Base-by-base conservation (phyloP, 1,284 basidiomycete genomes). In the Jaminaea rosea region DNA sequence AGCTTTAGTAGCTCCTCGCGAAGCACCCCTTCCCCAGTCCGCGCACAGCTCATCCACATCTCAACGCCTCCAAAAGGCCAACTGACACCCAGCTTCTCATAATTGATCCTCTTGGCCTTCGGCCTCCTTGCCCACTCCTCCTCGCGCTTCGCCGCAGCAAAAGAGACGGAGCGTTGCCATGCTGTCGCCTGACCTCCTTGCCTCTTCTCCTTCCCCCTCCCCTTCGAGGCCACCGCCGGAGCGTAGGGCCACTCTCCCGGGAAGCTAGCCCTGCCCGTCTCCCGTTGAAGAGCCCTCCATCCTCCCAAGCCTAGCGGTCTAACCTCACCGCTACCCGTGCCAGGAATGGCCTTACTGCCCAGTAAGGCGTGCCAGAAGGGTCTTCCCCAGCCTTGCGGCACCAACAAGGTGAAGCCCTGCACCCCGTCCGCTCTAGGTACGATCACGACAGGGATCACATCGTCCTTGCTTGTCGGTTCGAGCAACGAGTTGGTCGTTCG, bases 351-450 rank as follows among this genome's bases (percentile, higher is more conserved):
- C n/a, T 60, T 53, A 13, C 60, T 61, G 26, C 64, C 55, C 29
- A 66, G 56, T 1, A 73, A 61, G 11, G 65, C 65, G 11, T 62
- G 57, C 55, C 62, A 72, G 47, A 72, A 72, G 2, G 66, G 60
- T 1, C 44, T 49, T 19, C 64, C 66, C 71, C 71, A 73, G 10
- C 68, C 69, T 24, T 69, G 62, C 6, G 71, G 71, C 1, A 72
- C 61, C 8, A 73, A 34, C 1, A 73, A 53, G 1, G 60, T 68
- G 49, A 47, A 73, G 2, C 58, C 56, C 11, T 53, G 21, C 13
- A 53, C 15, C 15, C 6, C 10, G 2, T 26, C 17, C 26, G n/a
- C 27, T 24, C 13, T n/a, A 26, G n/a, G 42, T 28, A 69, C 29
- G 37, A 65, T 60, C 29, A 69, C 52, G 9, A 42, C 39, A 5